Conservation (phyloP, 2,329 filamentous ascomycete species). For the Intubia oerlemansii region DNA sequence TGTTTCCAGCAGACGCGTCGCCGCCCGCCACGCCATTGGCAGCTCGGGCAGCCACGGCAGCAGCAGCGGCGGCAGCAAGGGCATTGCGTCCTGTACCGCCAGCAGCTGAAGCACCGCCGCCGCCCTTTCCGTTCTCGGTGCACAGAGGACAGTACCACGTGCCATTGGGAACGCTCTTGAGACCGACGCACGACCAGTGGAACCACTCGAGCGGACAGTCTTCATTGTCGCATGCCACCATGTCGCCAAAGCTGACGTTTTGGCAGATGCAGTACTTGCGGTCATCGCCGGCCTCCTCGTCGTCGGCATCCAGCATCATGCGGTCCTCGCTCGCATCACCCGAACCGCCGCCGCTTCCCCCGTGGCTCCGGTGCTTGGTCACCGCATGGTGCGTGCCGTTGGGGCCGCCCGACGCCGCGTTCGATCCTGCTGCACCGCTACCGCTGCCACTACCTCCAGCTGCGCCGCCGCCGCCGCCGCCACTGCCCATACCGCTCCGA, state of each 20-base stretch:
- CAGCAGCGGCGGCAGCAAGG: too few relatives aligned
- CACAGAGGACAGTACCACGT: constrained; percentile 48
- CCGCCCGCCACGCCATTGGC: too few relatives aligned
- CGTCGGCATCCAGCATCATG: constrained; percentile 28
- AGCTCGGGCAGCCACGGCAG: too few relatives aligned
- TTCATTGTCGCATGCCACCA: constrained; percentile 77
- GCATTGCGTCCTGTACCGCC: not conserved
- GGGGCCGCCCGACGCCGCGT: too few relatives aligned
- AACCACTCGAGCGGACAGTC: constrained; percentile 73
- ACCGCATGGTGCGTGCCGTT: not conserved
- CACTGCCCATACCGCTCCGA: constrained; percentile 3
- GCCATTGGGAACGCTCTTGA: constrained; percentile 45
- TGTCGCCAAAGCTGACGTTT: constrained; percentile 66
- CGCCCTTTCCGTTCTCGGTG: too few relatives aligned
- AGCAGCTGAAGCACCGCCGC: too few relatives aligned
- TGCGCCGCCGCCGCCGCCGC: too few relatives aligned
- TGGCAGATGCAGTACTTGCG: constrained; percentile 72
- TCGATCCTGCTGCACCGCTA: not conserved
- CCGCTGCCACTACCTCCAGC: not conserved
- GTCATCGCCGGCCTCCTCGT: constrained; percentile 54
- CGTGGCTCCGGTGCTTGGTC: constrained; percentile 4
- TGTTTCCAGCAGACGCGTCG: too few relatives aligned
- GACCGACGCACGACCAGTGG: constrained; percentile 55
- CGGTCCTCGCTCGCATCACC: constrained; percentile 28
- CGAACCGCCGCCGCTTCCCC: too few relatives aligned